Evolutionary conservation across 139 green algal species (phyloP).

Genomic region (Tetraselmis chui): DNA sequence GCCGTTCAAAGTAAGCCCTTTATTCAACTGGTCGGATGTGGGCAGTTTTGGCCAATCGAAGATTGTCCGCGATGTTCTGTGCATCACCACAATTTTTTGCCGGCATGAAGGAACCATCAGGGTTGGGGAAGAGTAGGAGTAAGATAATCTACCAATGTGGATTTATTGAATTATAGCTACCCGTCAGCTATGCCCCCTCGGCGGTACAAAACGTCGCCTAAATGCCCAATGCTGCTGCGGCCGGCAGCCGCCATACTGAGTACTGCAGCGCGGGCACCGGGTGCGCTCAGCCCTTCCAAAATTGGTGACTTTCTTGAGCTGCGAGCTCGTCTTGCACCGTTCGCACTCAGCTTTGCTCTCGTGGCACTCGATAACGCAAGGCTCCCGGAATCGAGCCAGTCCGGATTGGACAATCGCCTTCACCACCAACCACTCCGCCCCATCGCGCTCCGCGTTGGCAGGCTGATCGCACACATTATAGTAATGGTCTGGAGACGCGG

Average conservation of each 20-base stretch:
- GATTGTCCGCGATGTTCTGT: no score
- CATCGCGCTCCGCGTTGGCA: slow-evolving; percentile 13
- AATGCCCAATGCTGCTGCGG: slow-evolving; percentile 7
- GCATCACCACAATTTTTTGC: no score
- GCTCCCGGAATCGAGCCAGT: slow-evolving; percentile 4
- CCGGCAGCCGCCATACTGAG: slow-evolving; percentile 2
- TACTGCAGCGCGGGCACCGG: slow-evolving; percentile 5
- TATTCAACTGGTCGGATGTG: no score
- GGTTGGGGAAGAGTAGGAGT: no score
- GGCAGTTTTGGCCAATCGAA: no score
- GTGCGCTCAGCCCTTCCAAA: background rate
- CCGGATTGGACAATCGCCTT: slow-evolving; percentile 4
- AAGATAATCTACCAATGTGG: no score
- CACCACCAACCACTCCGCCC: slow-evolving; percentile 13
- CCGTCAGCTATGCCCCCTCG: background rate
- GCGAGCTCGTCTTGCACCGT: background rate
- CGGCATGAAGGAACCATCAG: no score
- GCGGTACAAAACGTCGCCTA: background rate
- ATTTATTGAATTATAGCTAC: no score
- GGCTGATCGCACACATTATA: slow-evolving; percentile 19
- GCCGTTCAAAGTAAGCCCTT: no score
- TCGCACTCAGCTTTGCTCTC: slow-evolving; percentile 9
- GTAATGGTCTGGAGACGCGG: slow-evolving; percentile 10
- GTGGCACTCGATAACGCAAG: slow-evolving; percentile 16
- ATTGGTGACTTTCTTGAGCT: background rate